Base-by-base conservation (phyloP, 2,329 filamentous ascomycete genomes). In the Mycogone perniciosa region DNA sequence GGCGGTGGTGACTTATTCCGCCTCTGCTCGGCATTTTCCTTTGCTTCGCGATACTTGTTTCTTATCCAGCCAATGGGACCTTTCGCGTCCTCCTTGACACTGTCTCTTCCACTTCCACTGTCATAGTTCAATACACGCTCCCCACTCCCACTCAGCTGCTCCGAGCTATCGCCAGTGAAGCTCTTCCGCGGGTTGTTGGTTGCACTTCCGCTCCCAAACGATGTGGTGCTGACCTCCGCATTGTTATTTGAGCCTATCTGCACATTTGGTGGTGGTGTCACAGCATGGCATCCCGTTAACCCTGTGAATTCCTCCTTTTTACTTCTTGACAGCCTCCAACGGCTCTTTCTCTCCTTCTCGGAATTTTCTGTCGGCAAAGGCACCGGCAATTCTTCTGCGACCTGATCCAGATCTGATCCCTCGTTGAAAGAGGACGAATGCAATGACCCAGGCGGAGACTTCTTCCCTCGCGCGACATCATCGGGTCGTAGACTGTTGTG, bases 401-500 rank as follows among this genome's bases (percentile, higher is more conserved):
- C 67, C 54, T 86, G 83, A 55, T 95, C 90, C 31, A 84, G 64
- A 62, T 96, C 90, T 0, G 89, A 95, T 26, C 85, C 82, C 57
- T 95, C 90, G 27, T 92, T 93, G 56, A 83, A 81, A 0, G 79
- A 20, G 20, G 20, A 82, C 30, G 89, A 92, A 58, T 88, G 82
- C 52, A 90, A 75, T 0, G 90, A 95, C 3, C 84, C 81, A 1
- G 87, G 81, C 0, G 88, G 88, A 1, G 89, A 95, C 53, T 79
- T 77, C 56, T 82, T 82, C 0, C 84, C 82, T 57, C 81, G 84
- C 31, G 91, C 65, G 0, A 78, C 64, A 46, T 69, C 64, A 4
- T 67, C 77, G 49, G 74, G 68, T 46, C 75, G 73, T 50, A 72
- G 65, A 38, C 57, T 70, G 57, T 56, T 67, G 57, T 63, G 67